These are phyloP conservation scores for Zasmidium angulare DNA, from an alignment of 2,329 filamentous ascomycete species.

Conservation along the genomic window DNA sequence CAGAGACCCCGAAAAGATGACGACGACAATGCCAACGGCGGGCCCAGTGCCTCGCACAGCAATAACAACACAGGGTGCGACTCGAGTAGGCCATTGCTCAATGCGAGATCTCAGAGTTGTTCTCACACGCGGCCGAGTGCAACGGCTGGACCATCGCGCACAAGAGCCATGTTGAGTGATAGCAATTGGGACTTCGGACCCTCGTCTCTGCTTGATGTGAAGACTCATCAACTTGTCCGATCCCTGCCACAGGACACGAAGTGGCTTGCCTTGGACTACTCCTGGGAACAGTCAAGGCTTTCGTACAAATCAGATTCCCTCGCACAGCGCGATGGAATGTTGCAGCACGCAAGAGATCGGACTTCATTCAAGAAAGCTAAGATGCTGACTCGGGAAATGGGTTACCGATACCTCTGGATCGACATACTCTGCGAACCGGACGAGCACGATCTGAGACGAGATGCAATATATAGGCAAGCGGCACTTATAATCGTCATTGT, in stretches of 20 bases:
- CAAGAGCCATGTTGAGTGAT: not conserved
- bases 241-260: not conserved
- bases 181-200: not conserved
- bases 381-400: conserved; percentile 9
- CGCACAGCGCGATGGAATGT: not conserved
- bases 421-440: conserved; percentile 11
- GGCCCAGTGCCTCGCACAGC: not conserved
- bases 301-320: too few relatives aligned
- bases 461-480: conserved; percentile 4
- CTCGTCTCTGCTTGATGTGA: not conserved
- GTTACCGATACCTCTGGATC: conserved; percentile 19
- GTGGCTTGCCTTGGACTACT: conserved; percentile 5
- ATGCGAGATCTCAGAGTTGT: not conserved
- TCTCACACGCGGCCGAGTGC: not conserved
- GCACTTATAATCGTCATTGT: conserved; percentile 11
- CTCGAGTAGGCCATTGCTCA: not conserved
- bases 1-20: not conserved
- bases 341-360: not conserved
- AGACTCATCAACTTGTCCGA: not conserved
- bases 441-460: conserved; percentile 1
- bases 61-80: not conserved
- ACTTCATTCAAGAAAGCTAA: conserved; percentile 3
- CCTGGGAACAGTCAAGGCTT: not conserved
- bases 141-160: not conserved
- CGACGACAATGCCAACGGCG: not conserved